Base-by-base conservation (phyloP, 768 basidiomycete species). In the Tulasnella sp. region DNA sequence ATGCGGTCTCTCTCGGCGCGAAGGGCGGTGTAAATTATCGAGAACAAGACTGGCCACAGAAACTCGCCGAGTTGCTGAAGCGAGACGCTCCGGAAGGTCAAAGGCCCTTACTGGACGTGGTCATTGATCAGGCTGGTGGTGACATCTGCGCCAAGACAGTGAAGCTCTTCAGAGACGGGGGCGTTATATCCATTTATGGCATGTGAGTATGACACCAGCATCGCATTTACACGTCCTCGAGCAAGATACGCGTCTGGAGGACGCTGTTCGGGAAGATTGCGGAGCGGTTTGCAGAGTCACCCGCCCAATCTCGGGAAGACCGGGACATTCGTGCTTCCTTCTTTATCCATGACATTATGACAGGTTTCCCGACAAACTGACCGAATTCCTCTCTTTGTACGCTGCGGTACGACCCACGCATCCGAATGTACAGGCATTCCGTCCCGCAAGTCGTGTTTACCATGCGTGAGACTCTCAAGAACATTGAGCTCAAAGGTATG, bases 1-100 rank as follows among this genome's bases (percentile, higher is more conserved):
- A 75, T 54, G 87, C 87, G 0, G 66, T 78, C 17, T 68, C 68
- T 14, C 70, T 89, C 8, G 89, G 89, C 9, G 88, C 86, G 0
- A 77, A 75, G 61, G 88, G 79, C n/a, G 88, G 88, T 0, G 80
- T 80, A 6, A 79, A 74, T 63, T 92, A 91, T 67, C 83, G 76
- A 65, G 72, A 54, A 78, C 78, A 73, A 52, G 67, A 75, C 36
- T 84, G 82, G 82, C 72, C 78, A 2, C 65, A 65, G 9, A 69
- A 75, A 35, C 72, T 86, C 6, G 70, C 61, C 0, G 61, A 66
- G 8, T 65, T 79, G 40, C 67, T 84, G 14, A 68, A 66, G 14
- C 67, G 69, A 53, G 61, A 66, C 14, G 14, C 39, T 21, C 25
- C 32, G 4, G 41, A 4, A 27, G 25, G 7, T 6, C 14, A 37